These are phyloP conservation scores for Phaeosphaeriaceae sp. DNA, from an alignment of 2,329 filamentous ascomycete genomes.

Conservation along the genomic window DNA sequence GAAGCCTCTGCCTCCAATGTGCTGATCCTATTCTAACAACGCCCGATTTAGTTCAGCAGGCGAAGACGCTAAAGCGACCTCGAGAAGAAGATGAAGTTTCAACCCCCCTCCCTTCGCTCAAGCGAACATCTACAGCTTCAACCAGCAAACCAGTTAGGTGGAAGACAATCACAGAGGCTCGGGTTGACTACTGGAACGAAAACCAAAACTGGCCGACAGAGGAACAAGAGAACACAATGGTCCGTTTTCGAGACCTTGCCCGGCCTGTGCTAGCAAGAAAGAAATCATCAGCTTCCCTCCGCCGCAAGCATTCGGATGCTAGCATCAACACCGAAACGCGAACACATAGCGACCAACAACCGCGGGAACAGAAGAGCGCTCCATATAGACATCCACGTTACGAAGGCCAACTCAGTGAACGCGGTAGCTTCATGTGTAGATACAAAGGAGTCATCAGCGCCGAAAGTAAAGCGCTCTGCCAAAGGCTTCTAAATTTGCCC, in stretches of 20 bases:
- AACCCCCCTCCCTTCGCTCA: background rate
- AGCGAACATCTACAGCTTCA: background rate
- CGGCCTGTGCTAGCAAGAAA: constrained; percentile 15
- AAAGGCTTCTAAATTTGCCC: constrained; percentile 15
- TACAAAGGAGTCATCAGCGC: constrained; percentile 14
- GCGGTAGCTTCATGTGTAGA: constrained; percentile 22
- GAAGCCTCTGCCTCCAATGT: no score
- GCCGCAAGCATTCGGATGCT: constrained; percentile 19
- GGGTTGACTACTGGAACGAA: constrained; percentile 10
- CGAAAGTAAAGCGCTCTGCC: constrained; percentile 18
- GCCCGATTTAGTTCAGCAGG: no score
- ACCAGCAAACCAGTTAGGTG: background rate
- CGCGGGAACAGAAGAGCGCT: constrained; percentile 12
- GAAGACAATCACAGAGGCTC: constrained; percentile 1
- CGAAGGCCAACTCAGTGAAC: constrained; percentile 15
- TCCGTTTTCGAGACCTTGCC: constrained; percentile 14
- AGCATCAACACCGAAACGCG: constrained; percentile 16
- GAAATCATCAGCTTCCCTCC: constrained; percentile 2
- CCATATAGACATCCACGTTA: constrained; percentile 5
- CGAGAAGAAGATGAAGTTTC: no score
- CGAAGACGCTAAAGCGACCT: no score
- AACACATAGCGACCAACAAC: constrained; percentile 15
- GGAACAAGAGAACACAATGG: constrained; percentile 24
- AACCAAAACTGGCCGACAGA: constrained; percentile 20
- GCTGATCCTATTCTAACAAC: no score